A percentile compares a stretch with the other conserved stretches of the same genome.
Conservation (phyloP, 129 eudicot genomes). For the Ambrosia artemisiifolia region DNA sequence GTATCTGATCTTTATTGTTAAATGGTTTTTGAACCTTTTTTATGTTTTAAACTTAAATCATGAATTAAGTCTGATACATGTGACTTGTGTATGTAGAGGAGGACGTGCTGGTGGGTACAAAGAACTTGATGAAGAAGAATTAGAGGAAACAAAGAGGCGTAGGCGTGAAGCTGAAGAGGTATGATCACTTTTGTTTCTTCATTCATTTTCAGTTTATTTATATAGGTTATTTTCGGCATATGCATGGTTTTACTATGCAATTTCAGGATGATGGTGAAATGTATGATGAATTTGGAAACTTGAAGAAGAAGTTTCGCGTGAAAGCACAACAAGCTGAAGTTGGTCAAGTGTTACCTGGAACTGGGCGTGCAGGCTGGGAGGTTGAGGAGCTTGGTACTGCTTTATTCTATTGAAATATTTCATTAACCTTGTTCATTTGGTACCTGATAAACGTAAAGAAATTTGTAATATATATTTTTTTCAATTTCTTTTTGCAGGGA, state of each 20-base stretch:
- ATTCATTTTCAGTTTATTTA: background rate
- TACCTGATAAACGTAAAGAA: background rate
- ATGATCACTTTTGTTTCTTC: slow-evolving; percentile 28
- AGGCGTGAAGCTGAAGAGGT: slow-evolving; percentile 95
- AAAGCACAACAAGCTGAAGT: slow-evolving; percentile 72
- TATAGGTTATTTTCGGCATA: background rate
- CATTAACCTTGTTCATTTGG: background rate
- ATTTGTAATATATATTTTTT: background rate
- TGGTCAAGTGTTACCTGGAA: slow-evolving; percentile 68
- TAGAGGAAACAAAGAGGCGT: slow-evolving; percentile 90
- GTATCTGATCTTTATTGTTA: background rate
- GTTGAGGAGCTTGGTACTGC: slow-evolving; percentile 81
- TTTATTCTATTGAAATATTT: background rate
- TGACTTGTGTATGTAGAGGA: slow-evolving; percentile 49
- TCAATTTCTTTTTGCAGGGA: slow-evolving; percentile 34
- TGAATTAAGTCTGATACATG: background rate
- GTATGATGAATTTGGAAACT: slow-evolving; percentile 97
- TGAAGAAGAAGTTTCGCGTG: slow-evolving; percentile 84
- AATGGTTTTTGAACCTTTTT: background rate
- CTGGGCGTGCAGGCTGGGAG: slow-evolving; percentile 98
- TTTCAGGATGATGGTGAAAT: slow-evolving; percentile 98
- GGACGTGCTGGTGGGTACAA: slow-evolving; percentile 99
- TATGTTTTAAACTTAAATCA: background rate
- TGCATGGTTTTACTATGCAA: background rate
- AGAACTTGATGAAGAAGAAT: slow-evolving; percentile 95